These are phyloP conservation scores for Viola pubescens DNA, from an alignment of 441 rosid genomes.

Conservation along the genomic window DNA sequence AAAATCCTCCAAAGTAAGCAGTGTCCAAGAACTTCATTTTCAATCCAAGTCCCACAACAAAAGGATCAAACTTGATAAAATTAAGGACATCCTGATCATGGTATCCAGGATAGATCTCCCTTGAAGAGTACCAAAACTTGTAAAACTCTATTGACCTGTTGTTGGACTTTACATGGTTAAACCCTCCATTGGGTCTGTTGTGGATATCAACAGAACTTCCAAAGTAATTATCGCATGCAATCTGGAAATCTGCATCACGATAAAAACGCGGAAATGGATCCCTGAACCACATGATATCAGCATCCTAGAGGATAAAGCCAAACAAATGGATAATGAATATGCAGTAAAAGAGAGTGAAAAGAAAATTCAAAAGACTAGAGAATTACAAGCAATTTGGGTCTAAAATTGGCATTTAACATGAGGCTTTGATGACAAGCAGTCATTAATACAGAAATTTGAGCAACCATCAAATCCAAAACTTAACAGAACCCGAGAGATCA, in stretches of 20 bases:
- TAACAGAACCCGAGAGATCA: background rate
- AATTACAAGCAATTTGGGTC: background rate
- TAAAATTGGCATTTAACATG: no score
- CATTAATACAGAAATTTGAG: no score
- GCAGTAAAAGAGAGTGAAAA: background rate
- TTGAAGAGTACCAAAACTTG: constrained; percentile 79
- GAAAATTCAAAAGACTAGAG: background rate
- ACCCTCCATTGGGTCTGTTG: constrained; percentile 80
- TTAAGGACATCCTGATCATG: constrained; percentile 83
- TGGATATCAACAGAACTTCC: constrained; percentile 50
- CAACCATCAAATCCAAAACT: background rate
- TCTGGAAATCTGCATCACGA: constrained; percentile 74
- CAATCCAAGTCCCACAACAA: constrained; percentile 45
- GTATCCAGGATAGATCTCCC: constrained; percentile 41
- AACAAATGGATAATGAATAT: constrained; percentile 13
- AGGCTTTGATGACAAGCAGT: no score
- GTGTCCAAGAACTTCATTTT: constrained; percentile 76
- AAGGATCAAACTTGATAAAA: constrained; percentile 46
- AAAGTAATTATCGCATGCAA: constrained; percentile 68
- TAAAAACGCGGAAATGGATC: constrained; percentile 75
- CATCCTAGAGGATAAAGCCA: constrained; percentile 53
- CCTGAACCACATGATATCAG: constrained; percentile 91
- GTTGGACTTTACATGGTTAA: constrained; percentile 67
- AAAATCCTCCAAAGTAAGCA: constrained; percentile 70
- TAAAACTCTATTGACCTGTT: constrained; percentile 66